Conservation (phyloP, 306 rosid species). For the Trifolium dubium region DNA sequence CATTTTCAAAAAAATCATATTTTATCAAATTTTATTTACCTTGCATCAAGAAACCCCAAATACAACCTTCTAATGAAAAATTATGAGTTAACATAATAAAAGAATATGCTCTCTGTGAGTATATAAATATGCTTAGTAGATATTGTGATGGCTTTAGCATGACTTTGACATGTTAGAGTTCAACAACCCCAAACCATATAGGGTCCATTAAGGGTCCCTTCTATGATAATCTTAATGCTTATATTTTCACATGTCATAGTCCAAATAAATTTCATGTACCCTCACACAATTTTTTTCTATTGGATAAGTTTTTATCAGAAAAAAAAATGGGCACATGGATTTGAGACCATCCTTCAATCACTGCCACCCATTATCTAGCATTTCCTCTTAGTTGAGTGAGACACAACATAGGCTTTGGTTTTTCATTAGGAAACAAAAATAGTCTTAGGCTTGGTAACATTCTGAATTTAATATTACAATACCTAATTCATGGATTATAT, state of each 20-base stretch:
- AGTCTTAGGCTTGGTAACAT: neutral
- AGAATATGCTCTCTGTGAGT: conserved; percentile 43
- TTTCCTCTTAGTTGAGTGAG: neutral
- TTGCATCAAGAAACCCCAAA: too few relatives aligned
- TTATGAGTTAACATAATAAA: too few relatives aligned
- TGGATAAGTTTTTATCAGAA: conserved; percentile 5
- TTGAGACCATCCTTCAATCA: conserved; percentile 22
- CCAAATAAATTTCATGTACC: conserved; percentile 18
- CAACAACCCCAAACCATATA: conserved; percentile 30
- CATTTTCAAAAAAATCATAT: too few relatives aligned
- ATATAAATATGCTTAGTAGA: conserved; percentile 12
- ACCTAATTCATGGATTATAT: too few relatives aligned
- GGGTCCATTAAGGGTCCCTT: conserved; percentile 12
- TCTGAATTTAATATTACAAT: neutral
- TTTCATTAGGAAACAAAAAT: too few relatives aligned
- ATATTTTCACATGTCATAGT: conserved; percentile 4
- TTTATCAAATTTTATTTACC: too few relatives aligned
- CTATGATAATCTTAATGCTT: conserved; percentile 10
- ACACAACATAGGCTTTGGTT: neutral
- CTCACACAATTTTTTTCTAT: conserved; percentile 6
- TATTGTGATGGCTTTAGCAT: conserved; percentile 2
- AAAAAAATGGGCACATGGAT: neutral
- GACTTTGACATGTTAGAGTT: conserved; percentile 21
- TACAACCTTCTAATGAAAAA: too few relatives aligned
- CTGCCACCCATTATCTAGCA: conserved; percentile 16